phyloP scores from a whole-genome alignment of 768 basidiomycete species.

The Suillus subalutaceus region DNA sequence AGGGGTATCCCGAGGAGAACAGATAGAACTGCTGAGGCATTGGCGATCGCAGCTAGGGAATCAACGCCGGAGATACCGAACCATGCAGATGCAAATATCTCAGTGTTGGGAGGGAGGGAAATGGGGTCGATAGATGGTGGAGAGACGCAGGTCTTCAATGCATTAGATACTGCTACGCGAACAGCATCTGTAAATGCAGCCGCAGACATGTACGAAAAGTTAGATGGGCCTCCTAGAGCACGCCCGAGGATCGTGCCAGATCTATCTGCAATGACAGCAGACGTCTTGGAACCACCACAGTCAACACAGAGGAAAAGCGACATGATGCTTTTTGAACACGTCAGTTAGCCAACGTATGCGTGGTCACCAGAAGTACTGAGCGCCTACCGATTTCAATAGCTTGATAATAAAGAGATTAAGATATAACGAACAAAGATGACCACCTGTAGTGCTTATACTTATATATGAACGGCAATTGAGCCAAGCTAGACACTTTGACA shows the following conservation, averaged over 20 bases:
- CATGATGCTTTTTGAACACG: slow-evolving; percentile 34
- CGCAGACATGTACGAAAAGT: slow-evolving; percentile 77
- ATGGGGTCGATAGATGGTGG: slow-evolving; percentile 40
- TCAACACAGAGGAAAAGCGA: slow-evolving; percentile 80
- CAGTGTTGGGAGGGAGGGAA: slow-evolving; percentile 40
- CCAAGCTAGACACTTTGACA: neutral
- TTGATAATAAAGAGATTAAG: neutral
- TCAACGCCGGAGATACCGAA: slow-evolving; percentile 85
- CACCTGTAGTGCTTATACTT: neutral
- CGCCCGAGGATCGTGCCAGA: slow-evolving; percentile 66
- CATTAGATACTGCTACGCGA: slow-evolving; percentile 50
- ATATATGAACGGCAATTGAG: neutral
- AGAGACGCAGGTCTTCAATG: slow-evolving; percentile 51
- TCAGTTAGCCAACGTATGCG: neutral
- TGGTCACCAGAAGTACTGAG: neutral
- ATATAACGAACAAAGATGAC: neutral
- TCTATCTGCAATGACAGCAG: slow-evolving; percentile 65
- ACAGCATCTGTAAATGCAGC: slow-evolving; percentile 62
- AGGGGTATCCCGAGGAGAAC: slow-evolving; percentile 58
- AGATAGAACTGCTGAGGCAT: slow-evolving; percentile 57
- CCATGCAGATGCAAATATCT: slow-evolving; percentile 70
- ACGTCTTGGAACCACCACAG: slow-evolving; percentile 90
- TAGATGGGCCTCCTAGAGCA: slow-evolving; percentile 77
- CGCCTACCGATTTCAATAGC: neutral
- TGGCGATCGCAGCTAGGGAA: slow-evolving; percentile 61